phyloP scores from a whole-genome alignment of 2,329 filamentous ascomycete genomes.

The Cordyceps javanica region DNA sequence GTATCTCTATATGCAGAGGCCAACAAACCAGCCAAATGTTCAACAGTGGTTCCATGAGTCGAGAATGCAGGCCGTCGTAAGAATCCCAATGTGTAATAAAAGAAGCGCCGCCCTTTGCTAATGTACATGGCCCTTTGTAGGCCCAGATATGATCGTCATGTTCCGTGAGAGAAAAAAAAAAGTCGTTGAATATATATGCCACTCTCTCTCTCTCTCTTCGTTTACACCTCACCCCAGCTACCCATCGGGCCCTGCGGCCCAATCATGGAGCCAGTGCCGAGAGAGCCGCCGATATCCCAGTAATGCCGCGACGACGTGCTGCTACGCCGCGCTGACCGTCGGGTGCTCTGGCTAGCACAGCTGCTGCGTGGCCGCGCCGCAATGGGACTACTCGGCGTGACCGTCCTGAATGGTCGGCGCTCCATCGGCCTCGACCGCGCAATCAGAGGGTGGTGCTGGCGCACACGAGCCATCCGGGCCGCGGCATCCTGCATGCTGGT shows the following conservation, averaged over 20 bases:
- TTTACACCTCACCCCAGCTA: constrained; percentile 69
- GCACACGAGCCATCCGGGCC: constrained; percentile 74
- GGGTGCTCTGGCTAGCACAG: constrained; percentile 83
- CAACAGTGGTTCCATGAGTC: not conserved
- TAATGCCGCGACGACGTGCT: constrained; percentile 75
- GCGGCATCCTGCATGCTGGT: constrained; percentile 57
- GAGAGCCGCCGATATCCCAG: constrained; percentile 82
- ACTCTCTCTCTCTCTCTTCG: not conserved
- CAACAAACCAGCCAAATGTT: not conserved
- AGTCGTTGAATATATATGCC: not conserved
- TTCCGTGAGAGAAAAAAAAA: not conserved
- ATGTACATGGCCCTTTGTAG: not conserved
- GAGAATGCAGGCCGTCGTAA: not conserved
- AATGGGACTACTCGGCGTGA: constrained; percentile 41
- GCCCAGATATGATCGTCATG: not conserved
- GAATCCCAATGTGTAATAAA: not conserved
- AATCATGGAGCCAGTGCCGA: constrained; percentile 69
- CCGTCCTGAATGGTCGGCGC: constrained; percentile 51
- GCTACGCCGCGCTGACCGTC: constrained; percentile 61
- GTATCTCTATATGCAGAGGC: not conserved
- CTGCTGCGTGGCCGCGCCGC: constrained; percentile 52
- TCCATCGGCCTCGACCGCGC: constrained; percentile 47
- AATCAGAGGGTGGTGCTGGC: constrained; percentile 84
- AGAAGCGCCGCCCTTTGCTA: not conserved
- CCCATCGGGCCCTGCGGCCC: constrained; percentile 63